Evolutionary conservation across 495 filamentous ascomycete genomes (phyloP).

Genomic region (Neurospora sp.): DNA sequence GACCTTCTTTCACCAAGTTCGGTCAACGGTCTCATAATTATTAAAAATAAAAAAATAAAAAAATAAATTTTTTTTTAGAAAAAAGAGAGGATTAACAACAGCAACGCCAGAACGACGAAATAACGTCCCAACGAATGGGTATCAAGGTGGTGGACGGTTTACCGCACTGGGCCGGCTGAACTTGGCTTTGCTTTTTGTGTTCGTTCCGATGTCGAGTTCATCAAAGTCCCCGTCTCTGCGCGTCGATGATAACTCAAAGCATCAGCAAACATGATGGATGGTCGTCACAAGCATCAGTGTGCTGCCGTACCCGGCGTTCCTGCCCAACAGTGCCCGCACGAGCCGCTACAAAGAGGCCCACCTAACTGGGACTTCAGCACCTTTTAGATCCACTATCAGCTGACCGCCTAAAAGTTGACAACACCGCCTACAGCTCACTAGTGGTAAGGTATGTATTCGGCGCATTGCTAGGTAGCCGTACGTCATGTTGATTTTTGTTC

Average conservation of each 20-base stretch:
- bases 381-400: neutral
- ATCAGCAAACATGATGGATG: neutral
- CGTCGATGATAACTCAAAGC: neutral
- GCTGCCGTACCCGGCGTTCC: neutral
- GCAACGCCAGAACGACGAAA: neutral
- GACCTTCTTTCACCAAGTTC: neutral
- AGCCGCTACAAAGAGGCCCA: neutral
- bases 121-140: neutral
- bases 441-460: neutral
- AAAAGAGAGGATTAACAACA: neutral
- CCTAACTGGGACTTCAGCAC: neutral
- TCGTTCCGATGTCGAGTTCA: neutral
- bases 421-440: neutral
- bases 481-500: neutral
- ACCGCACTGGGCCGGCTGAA: neutral
- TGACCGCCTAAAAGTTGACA: neutral
- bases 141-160: neutral
- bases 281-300: neutral
- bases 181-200: neutral
- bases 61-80: too few species aligned
- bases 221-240: neutral
- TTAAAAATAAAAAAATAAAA: too few species aligned
- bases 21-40: neutral
- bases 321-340: neutral
- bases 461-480: neutral